Evolutionary conservation across 371 early-diverging fungal species (phyloP).

Genomic region (Mortierella sp.): DNA sequence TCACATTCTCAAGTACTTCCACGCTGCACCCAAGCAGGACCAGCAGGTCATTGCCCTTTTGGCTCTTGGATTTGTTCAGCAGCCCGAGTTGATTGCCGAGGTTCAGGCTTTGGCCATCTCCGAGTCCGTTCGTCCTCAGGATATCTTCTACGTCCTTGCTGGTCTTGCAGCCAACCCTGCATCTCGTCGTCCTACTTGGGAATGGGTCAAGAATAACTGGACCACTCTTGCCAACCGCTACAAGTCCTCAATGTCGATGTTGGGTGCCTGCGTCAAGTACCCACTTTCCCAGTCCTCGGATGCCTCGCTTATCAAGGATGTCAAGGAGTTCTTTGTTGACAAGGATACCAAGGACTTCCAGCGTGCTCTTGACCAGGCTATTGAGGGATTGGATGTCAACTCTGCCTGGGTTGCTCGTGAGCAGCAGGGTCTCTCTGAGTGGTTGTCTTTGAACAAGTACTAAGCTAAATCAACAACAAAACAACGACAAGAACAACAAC

Average conservation of each 20-base stretch:
- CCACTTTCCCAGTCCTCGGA: conserved; percentile 75
- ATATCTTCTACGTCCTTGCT: conserved; percentile 79
- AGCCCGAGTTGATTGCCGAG: conserved; percentile 69
- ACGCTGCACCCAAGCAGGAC: conserved; percentile 76
- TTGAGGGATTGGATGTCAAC: conserved; percentile 83
- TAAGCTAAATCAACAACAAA: conserved; percentile 1
- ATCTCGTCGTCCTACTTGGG: conserved; percentile 81
- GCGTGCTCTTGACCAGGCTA: conserved; percentile 83
- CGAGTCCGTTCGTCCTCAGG: conserved; percentile 85
- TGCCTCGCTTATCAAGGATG: conserved; percentile 71
- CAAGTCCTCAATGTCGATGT: conserved; percentile 76
- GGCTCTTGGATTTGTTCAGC: conserved; percentile 79
- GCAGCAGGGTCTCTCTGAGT: conserved; percentile 74
- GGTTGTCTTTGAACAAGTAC: conserved; percentile 64
- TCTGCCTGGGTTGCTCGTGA: conserved; percentile 87
- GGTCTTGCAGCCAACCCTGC: conserved; percentile 62
- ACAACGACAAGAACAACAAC: neutral
- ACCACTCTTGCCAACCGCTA: conserved; percentile 74
- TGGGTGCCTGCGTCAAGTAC: conserved; percentile 80
- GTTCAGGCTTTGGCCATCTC: conserved; percentile 76
- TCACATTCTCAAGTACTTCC: conserved; percentile 77
- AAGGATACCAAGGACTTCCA: conserved; percentile 81
- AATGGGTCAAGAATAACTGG: conserved; percentile 85
- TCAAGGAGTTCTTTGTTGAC: conserved; percentile 80
- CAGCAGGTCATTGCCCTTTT: conserved; percentile 83